Base-by-base conservation (phyloP, 2,329 filamentous ascomycete genomes). In the Teratosphaeria epicoccoides region DNA sequence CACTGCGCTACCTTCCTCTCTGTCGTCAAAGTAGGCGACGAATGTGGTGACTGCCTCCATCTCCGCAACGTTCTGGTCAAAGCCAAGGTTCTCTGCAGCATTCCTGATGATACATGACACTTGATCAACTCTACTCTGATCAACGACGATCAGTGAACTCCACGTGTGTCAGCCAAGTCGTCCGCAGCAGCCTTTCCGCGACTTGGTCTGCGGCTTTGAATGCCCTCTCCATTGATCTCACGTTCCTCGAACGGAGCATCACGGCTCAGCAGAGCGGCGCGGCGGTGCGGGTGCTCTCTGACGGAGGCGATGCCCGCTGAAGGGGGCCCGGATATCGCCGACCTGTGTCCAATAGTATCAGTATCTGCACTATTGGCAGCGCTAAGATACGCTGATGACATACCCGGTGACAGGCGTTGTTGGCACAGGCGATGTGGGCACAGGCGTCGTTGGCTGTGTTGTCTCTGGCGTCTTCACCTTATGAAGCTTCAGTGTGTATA, bases 11-110 rank as follows among this genome's bases (percentile, higher is more conserved):
- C 78, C 1, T 85, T 84, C 51, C 83, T 83, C 1, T 79, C 78
- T 6, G 73, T 86, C 22, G 71, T 81, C 52, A 86, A 86, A 68
- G 70, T 73, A 22, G 82, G 82, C 5, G 81, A 85, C 63, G 82
- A 84, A 68, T 78, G 76, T 55, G 83, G 82, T 23, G 75, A 76
- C 37, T 76, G 82, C 55, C 66, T 78, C 59, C 77, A 84, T 61
- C 77, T 79, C 55, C 73, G 74, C 43, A 85, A 85, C 62, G 74
- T 85, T 45, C 78, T 86, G 57, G 71, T 77, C 53, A 85, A 84
- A 67, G 79, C 81, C n/a, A 78, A 77, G 59, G 82, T 86, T 4
- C 67, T 85, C 46, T 84, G 82, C 50, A 47, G 14, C n/a, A 20
- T 17, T 17, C 10, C 33, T 40, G 33, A 40, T 7, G 14, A 20